Conservation (phyloP, 1,139 yeast species). For the Schizosaccharomyces versatilis region DNA sequence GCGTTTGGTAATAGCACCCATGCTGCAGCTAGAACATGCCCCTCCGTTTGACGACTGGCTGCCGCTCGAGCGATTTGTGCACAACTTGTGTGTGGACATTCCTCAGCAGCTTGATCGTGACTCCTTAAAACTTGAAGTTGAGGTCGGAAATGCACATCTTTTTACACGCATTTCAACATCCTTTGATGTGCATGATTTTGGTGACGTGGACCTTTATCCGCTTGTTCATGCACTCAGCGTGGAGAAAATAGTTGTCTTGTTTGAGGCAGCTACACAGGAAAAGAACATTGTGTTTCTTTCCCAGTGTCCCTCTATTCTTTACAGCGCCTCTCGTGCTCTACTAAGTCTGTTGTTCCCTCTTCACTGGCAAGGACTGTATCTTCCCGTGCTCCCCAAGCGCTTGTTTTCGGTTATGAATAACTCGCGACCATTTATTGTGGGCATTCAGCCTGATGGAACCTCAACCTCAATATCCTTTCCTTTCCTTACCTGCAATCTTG, state of each 20-base stretch:
- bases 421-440: constrained; percentile 13
- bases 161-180: constrained; percentile 7
- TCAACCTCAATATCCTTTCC: too few species aligned
- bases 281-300: constrained; percentile 11
- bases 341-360: constrained; percentile 10
- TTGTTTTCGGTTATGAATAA: constrained; percentile 11
- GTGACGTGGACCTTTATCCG: constrained; percentile 12
- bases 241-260: constrained; percentile 8
- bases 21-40: constrained; percentile 7
- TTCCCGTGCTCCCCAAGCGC: constrained; percentile 12
- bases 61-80: constrained; percentile 12
- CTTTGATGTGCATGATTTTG: constrained; percentile 12
- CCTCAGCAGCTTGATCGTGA: constrained; percentile 1
- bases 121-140: constrained; percentile 5
- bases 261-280: constrained; percentile 12
- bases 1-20: constrained; percentile 6
- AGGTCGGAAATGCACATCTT: constrained; percentile 3
- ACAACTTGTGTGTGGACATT: constrained; percentile 9
- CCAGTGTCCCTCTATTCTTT: constrained; percentile 9
- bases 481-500: too few species aligned
- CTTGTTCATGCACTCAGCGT: constrained; percentile 11
- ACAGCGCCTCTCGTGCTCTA: constrained; percentile 11
- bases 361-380: constrained; percentile 13
- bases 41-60: constrained; percentile 3
- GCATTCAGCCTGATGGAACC: constrained; percentile 6